Evolutionary conservation across 805 yeast species (phyloP), one percentile per base, ranked within the genome.

Genomic region (Millerozyma acaciae): DNA sequence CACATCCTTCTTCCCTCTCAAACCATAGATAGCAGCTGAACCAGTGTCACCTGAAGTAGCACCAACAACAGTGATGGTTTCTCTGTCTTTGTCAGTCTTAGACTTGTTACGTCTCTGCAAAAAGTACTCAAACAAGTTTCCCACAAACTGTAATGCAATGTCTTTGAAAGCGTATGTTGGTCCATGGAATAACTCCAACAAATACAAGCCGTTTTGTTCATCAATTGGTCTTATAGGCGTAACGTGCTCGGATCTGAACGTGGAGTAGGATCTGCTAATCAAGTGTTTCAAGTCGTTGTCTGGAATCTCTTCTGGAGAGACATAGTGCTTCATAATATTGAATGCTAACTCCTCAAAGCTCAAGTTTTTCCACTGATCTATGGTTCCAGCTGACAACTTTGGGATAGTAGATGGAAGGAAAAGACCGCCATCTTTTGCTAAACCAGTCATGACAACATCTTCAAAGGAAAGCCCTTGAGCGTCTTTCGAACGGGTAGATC

Each of bases 31-130:
- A 42, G 99, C 98, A 34, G 99, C 99, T 34, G 96, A 84, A 39
- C 99, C 99, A 29, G 99, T 93, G 54, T 93, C 99, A 55, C 99
- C 99, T 29, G 95, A 84, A 17, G 99, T 93, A 27, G 99, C 99
- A 53, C 99, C 99, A 38, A 93, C 96, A 45, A 93, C 97, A 23
- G 99, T 93, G 52, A 93, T 71, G 39, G 76, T 75, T 48, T 87
- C 93, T 57, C 90, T 75, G 45, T 74, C 71, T 39, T 72, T 73
- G 34, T 68, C 69, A 16, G 58, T 65, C n/a, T 51, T 41, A 43
- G 73, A 70, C 31, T 52, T 57, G 53, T 93, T 93, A 49, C 76
- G 75, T 62, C 96, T 81, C 39, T 73, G 68, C 50, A 93, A 68
- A 63, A 93, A 93, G 64, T 75, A 93, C 64, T 93, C 99, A 60